Evolutionary conservation across 169 alveolate genomes (phyloP), one percentile per base, ranked within the genome.

Genomic region (Besnoitia besnoiti): DNA sequence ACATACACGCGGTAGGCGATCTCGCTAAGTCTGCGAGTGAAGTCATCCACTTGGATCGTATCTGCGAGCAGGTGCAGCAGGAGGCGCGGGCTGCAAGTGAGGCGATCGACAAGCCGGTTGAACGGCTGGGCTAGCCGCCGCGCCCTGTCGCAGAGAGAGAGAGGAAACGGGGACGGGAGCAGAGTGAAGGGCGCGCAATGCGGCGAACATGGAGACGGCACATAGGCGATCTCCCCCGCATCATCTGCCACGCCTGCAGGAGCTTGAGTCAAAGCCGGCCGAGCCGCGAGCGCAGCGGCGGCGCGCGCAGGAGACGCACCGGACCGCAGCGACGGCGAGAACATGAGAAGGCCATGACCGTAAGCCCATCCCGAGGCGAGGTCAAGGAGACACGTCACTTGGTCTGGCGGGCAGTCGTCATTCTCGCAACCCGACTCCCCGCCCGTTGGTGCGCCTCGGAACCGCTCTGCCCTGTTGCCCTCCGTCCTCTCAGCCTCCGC

Each of bases 141-240:
- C 33, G 47, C 91, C 59, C 44, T 59, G 12, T 27, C n/a, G 62
- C 21, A 87, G 61, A 67, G 91, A 21, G 39, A 33, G 35, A 12
- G 76, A 16, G 91, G 91, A 44, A 87, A 87, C 12, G 91, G 91
- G 3, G 91, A 61, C 24, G 91, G 91, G 8, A 87, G 85, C 46
- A 87, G 67, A 5, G 67, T 30, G 39, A 87, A 59, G 40, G 91
- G 91, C 33, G 91, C 91, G 24, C 24, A 0, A 0, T 24, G 85
- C 40, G 46, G 61, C 67, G 40, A n/a, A 10, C 8, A 10, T 8
- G 87, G 87, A 4, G 30, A 16, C 10, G 61, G 33, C 87, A 77
- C 44, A 8, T 39, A 73, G 16, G 24, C 82, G 44, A 35, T 42
- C 7, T 73, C 46, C 8, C 82, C 46, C 46, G 5, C n/a, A n/a